These are phyloP conservation scores for Ballota nigra DNA, from an alignment of 257 asterid species.

Conservation along the genomic window DNA sequence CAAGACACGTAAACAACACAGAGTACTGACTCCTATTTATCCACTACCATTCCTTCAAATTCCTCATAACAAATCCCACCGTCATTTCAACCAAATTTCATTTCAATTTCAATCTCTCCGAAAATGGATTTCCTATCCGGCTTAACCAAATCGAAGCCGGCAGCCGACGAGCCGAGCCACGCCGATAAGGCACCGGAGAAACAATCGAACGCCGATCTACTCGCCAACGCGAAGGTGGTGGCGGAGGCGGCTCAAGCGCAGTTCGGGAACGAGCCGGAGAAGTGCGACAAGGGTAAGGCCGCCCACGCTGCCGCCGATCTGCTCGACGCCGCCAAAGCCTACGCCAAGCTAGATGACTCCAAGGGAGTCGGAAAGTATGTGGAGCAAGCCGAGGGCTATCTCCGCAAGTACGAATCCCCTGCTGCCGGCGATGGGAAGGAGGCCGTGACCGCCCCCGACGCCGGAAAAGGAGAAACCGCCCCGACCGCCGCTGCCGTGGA, in stretches of 20 bases:
- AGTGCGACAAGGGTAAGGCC: slow-evolving; percentile 37
- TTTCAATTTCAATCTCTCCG: no score
- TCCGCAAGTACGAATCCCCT: slow-evolving; percentile 33
- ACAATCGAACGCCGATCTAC: slow-evolving; percentile 30
- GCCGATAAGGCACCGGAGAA: slow-evolving; percentile 23
- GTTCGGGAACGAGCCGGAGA: slow-evolving; percentile 29
- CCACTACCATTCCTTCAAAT: no score
- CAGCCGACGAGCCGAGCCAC: not conserved
- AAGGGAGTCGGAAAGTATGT: slow-evolving; percentile 54
- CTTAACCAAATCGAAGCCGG: slow-evolving; percentile 31
- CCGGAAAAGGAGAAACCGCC: slow-evolving; percentile 10
- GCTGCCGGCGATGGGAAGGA: not conserved
- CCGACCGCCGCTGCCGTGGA: not conserved
- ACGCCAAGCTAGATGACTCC: slow-evolving; percentile 48
- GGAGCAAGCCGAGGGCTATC: slow-evolving; percentile 58
- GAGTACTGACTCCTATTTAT: no score
- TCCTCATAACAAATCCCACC: no score
- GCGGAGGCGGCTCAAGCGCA: slow-evolving; percentile 55
- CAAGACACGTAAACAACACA: no score
- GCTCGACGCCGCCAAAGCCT: slow-evolving; percentile 36
- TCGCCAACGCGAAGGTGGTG: slow-evolving; percentile 44
- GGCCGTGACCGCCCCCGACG: slow-evolving; percentile 9
- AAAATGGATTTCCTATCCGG: not conserved
- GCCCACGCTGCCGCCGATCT: slow-evolving; percentile 53
- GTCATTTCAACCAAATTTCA: no score